Evolutionary conservation across 75 land plant genomes (phyloP).

Genomic region (Picea glauca): DNA sequence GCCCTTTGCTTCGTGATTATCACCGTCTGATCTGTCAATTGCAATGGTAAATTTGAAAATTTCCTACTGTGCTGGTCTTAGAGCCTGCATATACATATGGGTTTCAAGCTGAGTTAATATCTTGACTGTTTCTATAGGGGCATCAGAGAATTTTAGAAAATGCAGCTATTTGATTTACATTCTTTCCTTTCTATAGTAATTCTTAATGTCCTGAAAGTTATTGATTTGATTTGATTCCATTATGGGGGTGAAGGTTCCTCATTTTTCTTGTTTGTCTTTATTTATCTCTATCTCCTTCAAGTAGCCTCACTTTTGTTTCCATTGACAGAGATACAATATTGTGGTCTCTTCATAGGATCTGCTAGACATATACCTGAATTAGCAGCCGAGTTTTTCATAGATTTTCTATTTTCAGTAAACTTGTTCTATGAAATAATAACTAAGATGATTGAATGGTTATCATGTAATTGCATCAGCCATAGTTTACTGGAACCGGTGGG

Average conservation of each 20-base stretch:
- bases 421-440: not conserved
- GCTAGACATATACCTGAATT: not conserved
- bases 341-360: not conserved
- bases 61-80: not conserved
- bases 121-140: not conserved
- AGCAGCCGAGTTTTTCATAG: not conserved
- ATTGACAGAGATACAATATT: not conserved
- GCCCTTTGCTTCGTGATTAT: constrained; percentile 83
- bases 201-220: not conserved
- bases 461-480: constrained; percentile 7
- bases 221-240: not conserved
- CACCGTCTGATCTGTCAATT: constrained; percentile 48
- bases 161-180: not conserved
- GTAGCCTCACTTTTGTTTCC: not conserved
- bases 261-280: not conserved
- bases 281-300: not conserved
- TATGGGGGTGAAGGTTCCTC: not conserved
- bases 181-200: not conserved
- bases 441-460: not conserved
- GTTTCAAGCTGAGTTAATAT: not conserved
- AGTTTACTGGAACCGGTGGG: constrained; percentile 12
- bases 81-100: not conserved
- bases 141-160: not conserved
- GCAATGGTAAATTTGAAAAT: not conserved
- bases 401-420: not conserved